These are phyloP conservation scores for Cladosporium austrohemisphaericum DNA, from an alignment of 2,329 filamentous ascomycete genomes.

Conservation along the genomic window DNA sequence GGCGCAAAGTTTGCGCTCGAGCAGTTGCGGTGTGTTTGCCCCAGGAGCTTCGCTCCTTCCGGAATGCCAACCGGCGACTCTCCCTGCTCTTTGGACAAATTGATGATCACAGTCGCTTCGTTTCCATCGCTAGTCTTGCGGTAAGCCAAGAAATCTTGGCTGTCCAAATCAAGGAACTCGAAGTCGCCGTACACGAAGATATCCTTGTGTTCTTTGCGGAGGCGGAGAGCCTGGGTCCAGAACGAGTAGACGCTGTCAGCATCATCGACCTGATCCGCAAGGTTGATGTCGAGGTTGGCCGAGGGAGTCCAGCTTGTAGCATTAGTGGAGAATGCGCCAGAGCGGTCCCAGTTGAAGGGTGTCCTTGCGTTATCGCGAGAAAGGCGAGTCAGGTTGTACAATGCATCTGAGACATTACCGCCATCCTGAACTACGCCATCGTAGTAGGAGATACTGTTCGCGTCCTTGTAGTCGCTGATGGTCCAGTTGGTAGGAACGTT, in stretches of 20 bases:
- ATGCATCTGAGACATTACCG: constrained; percentile 31
- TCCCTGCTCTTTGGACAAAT: constrained; percentile 2
- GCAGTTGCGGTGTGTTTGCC: background rate
- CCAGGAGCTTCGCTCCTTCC: background rate
- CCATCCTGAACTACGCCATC: constrained; percentile 35
- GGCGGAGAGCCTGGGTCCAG: constrained; percentile 52
- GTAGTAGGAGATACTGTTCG: constrained; percentile 50
- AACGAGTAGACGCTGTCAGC: constrained; percentile 56
- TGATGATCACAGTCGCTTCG: constrained; percentile 4
- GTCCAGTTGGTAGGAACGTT: constrained; percentile 60
- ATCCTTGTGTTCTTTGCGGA: constrained; percentile 59
- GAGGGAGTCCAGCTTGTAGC: constrained; percentile 68
- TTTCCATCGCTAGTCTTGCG: background rate
- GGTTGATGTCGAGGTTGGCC: constrained; percentile 60
- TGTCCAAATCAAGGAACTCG: constrained; percentile 50
- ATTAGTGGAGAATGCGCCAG: constrained; percentile 61
- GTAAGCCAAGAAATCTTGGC: constrained; percentile 47
- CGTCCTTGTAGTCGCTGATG: constrained; percentile 62
- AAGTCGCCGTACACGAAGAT: constrained; percentile 68
- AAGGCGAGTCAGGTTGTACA: constrained; percentile 52
- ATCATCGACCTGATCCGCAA: constrained; percentile 50
- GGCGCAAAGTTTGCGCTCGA: background rate
- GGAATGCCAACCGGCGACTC: background rate
- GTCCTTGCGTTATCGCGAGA: constrained; percentile 67
- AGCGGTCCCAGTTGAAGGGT: constrained; percentile 65